A percentile compares a stretch with the other conserved stretches of the same genome.
Evolutionary conservation across 495 filamentous ascomycete genomes (phyloP).

Genomic region (Acidomyces sp.): DNA sequence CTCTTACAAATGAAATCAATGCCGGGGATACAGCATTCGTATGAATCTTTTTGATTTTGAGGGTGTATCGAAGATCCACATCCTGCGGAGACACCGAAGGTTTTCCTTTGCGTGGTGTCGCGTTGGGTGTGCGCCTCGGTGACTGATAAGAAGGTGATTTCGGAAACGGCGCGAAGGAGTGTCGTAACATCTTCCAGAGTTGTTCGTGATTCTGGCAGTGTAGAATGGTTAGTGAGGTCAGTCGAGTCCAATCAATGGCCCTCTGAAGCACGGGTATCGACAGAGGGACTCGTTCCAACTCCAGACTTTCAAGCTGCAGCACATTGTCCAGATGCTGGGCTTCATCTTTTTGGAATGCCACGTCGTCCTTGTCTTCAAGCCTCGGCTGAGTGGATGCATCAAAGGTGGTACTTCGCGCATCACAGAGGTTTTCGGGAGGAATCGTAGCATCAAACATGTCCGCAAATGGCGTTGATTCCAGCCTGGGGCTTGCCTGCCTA

Average conservation of each 20-base stretch:
- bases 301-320: slow-evolving; percentile 60
- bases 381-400: background rate
- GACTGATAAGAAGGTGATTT: slow-evolving; percentile 16
- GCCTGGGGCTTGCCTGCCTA: background rate
- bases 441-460: slow-evolving; percentile 1
- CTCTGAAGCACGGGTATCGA: slow-evolving; percentile 54
- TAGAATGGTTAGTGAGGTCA: slow-evolving; percentile 72
- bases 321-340: slow-evolving; percentile 27
- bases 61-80: slow-evolving; percentile 42
- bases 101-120: slow-evolving; percentile 15
- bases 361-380: background rate
- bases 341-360: background rate
- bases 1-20: slow-evolving; percentile 71
- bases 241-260: slow-evolving; percentile 64
- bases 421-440: background rate
- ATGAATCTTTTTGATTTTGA: slow-evolving; percentile 69
- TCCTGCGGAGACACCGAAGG: slow-evolving; percentile 13
- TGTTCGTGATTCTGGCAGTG: slow-evolving; percentile 64
- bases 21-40: slow-evolving; percentile 67
- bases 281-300: slow-evolving; percentile 70
- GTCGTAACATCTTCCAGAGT: slow-evolving; percentile 68
- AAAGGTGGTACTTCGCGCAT: background rate
- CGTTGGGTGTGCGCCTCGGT: slow-evolving; percentile 18
- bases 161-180: slow-evolving; percentile 50
- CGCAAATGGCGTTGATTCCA: background rate